These are phyloP conservation scores for Neurospora sp. DNA, from an alignment of 495 filamentous ascomycete genomes.

Conservation along the genomic window DNA sequence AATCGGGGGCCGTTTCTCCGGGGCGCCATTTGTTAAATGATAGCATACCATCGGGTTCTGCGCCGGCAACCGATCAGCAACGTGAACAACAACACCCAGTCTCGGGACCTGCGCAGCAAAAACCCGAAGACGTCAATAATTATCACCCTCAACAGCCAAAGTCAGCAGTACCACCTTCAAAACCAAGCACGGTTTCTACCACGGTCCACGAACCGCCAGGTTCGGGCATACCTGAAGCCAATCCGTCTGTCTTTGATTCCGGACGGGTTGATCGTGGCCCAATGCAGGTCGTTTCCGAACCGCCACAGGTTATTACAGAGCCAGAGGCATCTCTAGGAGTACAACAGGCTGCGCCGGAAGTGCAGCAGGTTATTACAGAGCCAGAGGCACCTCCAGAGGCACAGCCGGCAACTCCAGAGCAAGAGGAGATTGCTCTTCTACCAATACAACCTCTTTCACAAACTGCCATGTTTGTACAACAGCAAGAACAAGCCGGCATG, in stretches of 20 bases:
- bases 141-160: neutral
- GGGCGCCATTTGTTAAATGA: neutral
- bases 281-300: neutral
- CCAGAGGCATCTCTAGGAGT: neutral
- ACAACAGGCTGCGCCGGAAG: neutral
- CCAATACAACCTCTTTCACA: neutral
- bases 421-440: neutral
- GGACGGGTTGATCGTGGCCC: neutral
- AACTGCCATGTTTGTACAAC: neutral
- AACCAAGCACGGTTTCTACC: neutral
- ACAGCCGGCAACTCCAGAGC: neutral
- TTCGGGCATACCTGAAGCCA: neutral
- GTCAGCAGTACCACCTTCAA: neutral
- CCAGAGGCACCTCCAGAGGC: neutral
- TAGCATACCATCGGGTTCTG: neutral
- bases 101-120: neutral
- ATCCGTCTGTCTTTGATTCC: neutral
- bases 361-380: neutral
- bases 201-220: neutral
- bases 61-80: neutral
- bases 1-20: neutral
- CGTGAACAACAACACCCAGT: neutral
- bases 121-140: neutral
- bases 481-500: neutral
- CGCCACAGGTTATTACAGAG: neutral